Percentiles rank a stretch among this genome's conserved stretches.
Conservation (phyloP, 305 asterid species). For the Fraxinus albicans region DNA sequence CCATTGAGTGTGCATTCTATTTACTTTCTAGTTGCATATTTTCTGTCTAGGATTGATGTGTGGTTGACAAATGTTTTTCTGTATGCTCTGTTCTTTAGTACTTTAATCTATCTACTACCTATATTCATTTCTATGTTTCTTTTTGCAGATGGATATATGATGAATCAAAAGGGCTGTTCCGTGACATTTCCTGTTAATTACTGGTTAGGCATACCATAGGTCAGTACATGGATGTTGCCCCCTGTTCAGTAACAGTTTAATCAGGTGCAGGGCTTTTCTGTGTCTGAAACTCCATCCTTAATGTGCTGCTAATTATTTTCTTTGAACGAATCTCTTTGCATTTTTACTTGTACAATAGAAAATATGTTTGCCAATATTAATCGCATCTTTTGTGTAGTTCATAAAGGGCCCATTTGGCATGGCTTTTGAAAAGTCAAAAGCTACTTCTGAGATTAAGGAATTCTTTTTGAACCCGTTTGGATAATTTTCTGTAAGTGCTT, state of each 20-base stretch:
- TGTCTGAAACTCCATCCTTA: not conserved
- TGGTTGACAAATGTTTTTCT: not conserved
- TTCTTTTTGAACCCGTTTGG: not conserved
- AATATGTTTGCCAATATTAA: not conserved
- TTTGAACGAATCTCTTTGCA: not conserved
- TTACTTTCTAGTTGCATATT: conserved; percentile 17
- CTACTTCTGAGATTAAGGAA: not conserved
- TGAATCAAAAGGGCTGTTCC: conserved; percentile 82
- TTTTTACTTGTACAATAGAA: not conserved
- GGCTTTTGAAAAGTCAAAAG: not conserved
- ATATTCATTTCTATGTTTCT: conserved; percentile 12
- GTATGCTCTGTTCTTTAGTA: not conserved
- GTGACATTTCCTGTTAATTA: conserved; percentile 71
- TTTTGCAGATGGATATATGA: conserved; percentile 91
- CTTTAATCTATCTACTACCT: not conserved
- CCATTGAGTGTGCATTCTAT: conserved; percentile 15
- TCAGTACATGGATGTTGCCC: conserved; percentile 21
- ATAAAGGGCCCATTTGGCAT: not conserved
- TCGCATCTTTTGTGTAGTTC: not conserved
- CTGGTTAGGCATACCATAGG: conserved; percentile 25
- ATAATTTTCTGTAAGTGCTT: not conserved
- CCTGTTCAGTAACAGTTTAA: conserved; percentile 18
- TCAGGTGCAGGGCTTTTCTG: conserved; percentile 18
- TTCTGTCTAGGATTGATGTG: not conserved
- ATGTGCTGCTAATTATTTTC: not conserved